Evolutionary conservation across 345 rosid genomes (phyloP).

Genomic region (Eucalyptus cladocalyx): DNA sequence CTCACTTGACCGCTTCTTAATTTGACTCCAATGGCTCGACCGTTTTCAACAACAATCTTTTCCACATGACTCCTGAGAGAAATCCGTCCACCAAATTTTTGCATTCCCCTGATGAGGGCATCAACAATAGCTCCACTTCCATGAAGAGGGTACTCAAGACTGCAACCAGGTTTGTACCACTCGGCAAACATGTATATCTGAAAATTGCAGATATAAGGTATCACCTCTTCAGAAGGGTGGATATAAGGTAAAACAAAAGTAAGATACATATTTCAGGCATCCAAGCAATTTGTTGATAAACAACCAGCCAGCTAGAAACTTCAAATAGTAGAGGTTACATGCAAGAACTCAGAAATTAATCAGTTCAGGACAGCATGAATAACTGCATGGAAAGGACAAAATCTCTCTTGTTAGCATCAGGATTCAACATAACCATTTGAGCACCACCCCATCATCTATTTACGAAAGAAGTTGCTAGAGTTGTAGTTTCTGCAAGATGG

Average conservation of each 20-base stretch:
- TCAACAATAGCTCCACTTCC: conserved; percentile 78
- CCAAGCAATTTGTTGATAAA: neutral
- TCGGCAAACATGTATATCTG: conserved; percentile 97
- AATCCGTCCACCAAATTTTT: conserved; percentile 71
- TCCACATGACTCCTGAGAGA: conserved; percentile 77
- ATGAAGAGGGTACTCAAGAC: conserved; percentile 72
- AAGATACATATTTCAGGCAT: neutral
- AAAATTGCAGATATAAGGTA: neutral
- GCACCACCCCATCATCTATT: neutral
- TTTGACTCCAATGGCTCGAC: conserved; percentile 73
- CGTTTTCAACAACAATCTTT: conserved; percentile 58
- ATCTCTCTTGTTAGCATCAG: neutral
- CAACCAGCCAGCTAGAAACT: neutral
- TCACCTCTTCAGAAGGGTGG: neutral
- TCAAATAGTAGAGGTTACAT: neutral
- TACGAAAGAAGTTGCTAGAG: neutral
- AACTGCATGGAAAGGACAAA: neutral
- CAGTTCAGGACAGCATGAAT: neutral
- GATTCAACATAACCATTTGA: neutral
- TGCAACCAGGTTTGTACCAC: conserved; percentile 93
- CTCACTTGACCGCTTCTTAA: conserved; percentile 78
- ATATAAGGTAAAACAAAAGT: neutral
- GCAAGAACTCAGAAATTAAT: neutral
- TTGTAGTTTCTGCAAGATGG: neutral
- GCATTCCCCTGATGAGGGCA: conserved; percentile 78